A percentile compares a stretch with the other conserved stretches of the same genome.
These are phyloP conservation scores for Galeopsis tetrahit DNA, from an alignment of 257 asterid genomes.

Conservation along the genomic window DNA sequence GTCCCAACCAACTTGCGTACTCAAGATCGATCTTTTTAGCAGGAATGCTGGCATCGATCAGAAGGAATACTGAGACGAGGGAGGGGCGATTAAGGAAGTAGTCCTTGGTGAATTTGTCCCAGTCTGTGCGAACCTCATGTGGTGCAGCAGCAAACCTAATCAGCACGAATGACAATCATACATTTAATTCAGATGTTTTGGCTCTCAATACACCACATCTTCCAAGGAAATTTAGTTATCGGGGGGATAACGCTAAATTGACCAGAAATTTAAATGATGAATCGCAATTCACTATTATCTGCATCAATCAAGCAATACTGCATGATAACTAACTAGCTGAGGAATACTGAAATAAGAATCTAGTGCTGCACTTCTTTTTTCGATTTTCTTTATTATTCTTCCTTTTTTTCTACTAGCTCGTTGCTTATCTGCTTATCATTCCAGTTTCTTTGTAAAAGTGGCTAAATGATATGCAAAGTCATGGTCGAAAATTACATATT, in stretches of 20 bases:
- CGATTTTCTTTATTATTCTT: neutral
- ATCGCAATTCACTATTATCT: neutral
- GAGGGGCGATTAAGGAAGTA: conserved; percentile 87
- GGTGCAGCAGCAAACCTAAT: conserved; percentile 94
- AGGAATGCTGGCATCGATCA: conserved; percentile 96
- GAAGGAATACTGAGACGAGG: conserved; percentile 97
- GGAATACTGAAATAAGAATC: no score
- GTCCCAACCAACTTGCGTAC: conserved; percentile 95
- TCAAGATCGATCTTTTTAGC: conserved; percentile 85
- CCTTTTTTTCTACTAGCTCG: neutral
- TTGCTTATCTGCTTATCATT: no score
- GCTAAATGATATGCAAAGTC: neutral
- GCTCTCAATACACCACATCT: no score
- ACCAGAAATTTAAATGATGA: neutral
- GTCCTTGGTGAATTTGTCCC: conserved; percentile 92
- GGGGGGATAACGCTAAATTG: neutral
- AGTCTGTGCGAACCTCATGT: conserved; percentile 83
- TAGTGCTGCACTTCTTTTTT: neutral
- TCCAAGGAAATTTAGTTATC: neutral
- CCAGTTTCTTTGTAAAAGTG: neutral
- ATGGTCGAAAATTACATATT: neutral
- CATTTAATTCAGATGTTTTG: neutral
- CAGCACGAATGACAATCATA: neutral
- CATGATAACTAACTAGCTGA: neutral
- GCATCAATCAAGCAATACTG: conserved; percentile 6